phyloP scores from a whole-genome alignment of 306 rosid species.

The Citrullus mucosospermus region DNA sequence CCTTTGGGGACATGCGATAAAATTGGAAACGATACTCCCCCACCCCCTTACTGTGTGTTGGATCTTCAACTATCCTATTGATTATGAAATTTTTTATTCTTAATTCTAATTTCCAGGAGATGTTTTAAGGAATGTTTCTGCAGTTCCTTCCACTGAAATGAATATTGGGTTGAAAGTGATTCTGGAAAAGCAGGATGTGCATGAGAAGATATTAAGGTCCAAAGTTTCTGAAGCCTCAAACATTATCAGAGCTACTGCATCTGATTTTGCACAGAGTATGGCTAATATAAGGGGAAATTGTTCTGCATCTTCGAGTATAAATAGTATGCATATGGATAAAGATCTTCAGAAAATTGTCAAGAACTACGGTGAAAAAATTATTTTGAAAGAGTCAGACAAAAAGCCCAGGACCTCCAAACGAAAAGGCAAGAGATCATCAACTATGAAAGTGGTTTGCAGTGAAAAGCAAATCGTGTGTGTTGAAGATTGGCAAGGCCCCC shows the following conservation, averaged over 20 bases:
- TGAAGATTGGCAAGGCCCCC: constrained; percentile 54
- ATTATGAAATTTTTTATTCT: background rate
- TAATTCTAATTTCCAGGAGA: constrained; percentile 32
- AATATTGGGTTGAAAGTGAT: constrained; percentile 63
- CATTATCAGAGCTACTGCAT: constrained; percentile 42
- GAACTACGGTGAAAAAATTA: constrained; percentile 46
- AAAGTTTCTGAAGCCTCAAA: constrained; percentile 47
- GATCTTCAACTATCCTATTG: background rate
- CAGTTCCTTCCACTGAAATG: constrained; percentile 13
- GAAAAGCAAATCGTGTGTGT: constrained; percentile 31
- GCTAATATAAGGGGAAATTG: constrained; percentile 21
- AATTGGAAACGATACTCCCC: background rate
- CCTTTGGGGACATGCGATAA: too few relatives aligned
- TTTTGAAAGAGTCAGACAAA: constrained; percentile 57
- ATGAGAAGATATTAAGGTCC: constrained; percentile 31
- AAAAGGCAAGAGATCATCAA: constrained; percentile 40
- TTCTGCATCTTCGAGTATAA: constrained; percentile 24
- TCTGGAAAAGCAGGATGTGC: constrained; percentile 29
- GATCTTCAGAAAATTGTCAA: constrained; percentile 44
- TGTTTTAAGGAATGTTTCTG: constrained; percentile 9
- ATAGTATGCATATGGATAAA: constrained; percentile 48
- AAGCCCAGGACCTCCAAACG: constrained; percentile 40
- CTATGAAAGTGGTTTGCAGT: constrained; percentile 20
- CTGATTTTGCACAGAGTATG: constrained; percentile 29
- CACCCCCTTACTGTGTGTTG: background rate